Evolutionary conservation across 768 basidiomycete genomes (phyloP), one percentile per base, ranked within the genome.

Genomic region (Pleurotus cornucopiae): DNA sequence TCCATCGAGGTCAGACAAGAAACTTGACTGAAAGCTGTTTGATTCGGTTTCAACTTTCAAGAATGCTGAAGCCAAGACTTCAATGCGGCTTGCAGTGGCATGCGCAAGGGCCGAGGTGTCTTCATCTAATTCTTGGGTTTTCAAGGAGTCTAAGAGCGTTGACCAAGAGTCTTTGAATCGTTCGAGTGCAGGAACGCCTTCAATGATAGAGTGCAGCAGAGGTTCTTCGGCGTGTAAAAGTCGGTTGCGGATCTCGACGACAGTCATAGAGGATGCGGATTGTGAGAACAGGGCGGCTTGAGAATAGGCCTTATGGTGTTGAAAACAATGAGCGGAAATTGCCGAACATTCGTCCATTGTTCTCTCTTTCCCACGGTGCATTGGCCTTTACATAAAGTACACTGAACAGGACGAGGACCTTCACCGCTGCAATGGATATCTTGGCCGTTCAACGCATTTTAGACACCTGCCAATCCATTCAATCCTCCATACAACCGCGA

Each of bases 141-240:
- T 44, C 0, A 63, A 46, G 7, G 61, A 57, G 34, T 13, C 47
- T 5, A 49, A 49, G 7, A 62, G 47, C 2, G 38, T 13, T 6
- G 25, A 30, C 62, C 62, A 65, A 41, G 41, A 56, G 11, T 20
- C 6, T 26, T 60, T n/a, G 34, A 63, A 63, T 18, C 26, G 21
- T 5, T 39, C 37, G 16, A 65, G 5, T 11, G 62, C 48, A 2
- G 59, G 37, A 9, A 9, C 41, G 30, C 57, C 49, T n/a, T 49
- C 40, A 2, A 14, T 25, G 9, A 57, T 23, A 1, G 60, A 48
- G 12, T 45, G 7, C 14, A 62, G 51, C 14, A 65, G 25, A 1
- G 60, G 48, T 3, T 54, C 18, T 47, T 65, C 64, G 1, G 57
- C 25, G 21, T 7, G 12, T 14, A 52, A 13, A 9, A 58, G 9